Percentiles rank a stretch among this genome's conserved stretches.
phyloP scores from a whole-genome alignment of 2,329 filamentous ascomycete species.

The Chaetomium olivaceum region DNA sequence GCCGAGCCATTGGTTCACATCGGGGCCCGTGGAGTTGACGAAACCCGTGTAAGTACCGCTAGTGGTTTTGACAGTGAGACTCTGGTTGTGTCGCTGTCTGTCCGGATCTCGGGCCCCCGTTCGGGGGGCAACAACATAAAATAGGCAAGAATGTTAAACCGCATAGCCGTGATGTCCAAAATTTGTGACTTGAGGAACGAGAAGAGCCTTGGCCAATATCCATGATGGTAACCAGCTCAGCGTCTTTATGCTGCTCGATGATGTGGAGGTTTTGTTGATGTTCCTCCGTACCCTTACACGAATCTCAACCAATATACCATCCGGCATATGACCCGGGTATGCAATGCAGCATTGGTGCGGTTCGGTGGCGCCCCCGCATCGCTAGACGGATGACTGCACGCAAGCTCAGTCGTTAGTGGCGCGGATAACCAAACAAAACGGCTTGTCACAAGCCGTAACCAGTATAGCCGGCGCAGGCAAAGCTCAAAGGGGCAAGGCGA shows the following conservation, averaged over 20 bases:
- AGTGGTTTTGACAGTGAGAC: slow-evolving; percentile 8
- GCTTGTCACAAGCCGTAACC: background rate
- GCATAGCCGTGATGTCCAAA: background rate
- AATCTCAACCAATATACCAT: background rate
- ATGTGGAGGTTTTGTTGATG: background rate
- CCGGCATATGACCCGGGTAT: background rate
- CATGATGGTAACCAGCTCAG: background rate
- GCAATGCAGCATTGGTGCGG: background rate
- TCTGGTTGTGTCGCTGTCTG: background rate
- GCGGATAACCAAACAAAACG: background rate
- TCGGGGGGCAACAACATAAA: background rate
- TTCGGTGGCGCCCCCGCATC: background rate
- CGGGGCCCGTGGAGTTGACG: background rate
- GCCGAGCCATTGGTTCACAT: slow-evolving; percentile 14
- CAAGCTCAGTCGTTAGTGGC: background rate
- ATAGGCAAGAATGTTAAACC: background rate
- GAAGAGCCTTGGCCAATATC: background rate
- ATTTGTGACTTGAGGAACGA: background rate
- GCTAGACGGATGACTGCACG: background rate
- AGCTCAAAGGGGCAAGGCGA: background rate
- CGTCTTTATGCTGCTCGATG: background rate
- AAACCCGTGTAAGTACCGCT: slow-evolving; percentile 11
- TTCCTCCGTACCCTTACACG: background rate
- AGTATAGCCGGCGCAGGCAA: background rate
- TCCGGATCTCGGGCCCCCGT: background rate